Percentiles rank a stretch among this genome's conserved stretches.
Evolutionary conservation across 2,329 filamentous ascomycete genomes (phyloP).

Genomic region (Venturia effusa): DNA sequence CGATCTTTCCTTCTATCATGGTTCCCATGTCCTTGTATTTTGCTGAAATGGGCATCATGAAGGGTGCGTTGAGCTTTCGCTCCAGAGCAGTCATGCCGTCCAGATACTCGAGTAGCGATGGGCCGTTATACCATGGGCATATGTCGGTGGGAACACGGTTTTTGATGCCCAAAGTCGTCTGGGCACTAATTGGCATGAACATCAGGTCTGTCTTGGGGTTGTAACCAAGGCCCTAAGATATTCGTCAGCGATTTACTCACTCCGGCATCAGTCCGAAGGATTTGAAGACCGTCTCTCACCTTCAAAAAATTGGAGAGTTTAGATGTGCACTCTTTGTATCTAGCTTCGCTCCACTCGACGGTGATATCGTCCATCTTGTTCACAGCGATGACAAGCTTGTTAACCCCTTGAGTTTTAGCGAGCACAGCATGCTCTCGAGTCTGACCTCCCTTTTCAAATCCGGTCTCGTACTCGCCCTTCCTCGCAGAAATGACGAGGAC

Average conservation of each 20-base stretch:
- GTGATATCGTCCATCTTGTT: slow-evolving; percentile 99
- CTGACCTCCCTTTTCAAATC: slow-evolving; percentile 93
- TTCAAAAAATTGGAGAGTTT: slow-evolving; percentile 66
- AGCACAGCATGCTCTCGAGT: slow-evolving; percentile 96
- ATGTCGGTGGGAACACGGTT: slow-evolving; percentile 67
- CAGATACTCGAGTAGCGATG: slow-evolving; percentile 89
- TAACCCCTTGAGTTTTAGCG: slow-evolving; percentile 95
- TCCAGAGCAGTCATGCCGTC: slow-evolving; percentile 87
- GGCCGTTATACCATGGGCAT: slow-evolving; percentile 76
- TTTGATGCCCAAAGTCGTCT: slow-evolving; percentile 79
- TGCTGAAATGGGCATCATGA: slow-evolving; percentile 97
- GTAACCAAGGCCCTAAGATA: slow-evolving; percentile 68
- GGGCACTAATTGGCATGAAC: slow-evolving; percentile 94
- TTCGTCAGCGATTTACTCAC: not conserved
- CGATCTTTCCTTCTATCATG: slow-evolving; percentile 94
- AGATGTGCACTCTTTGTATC: slow-evolving; percentile 84
- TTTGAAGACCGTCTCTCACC: not conserved
- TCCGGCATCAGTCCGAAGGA: not conserved
- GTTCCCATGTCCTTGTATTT: slow-evolving; percentile 98
- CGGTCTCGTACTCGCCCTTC: slow-evolving; percentile 98
- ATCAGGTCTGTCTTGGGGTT: slow-evolving; percentile 86
- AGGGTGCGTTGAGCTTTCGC: slow-evolving; percentile 91
- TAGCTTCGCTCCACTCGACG: slow-evolving; percentile 87
- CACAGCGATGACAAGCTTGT: slow-evolving; percentile 87
- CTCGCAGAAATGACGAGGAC: slow-evolving; percentile 92